A percentile compares a stretch with the other conserved stretches of the same genome.
phyloP scores from a whole-genome alignment of 2,329 filamentous ascomycete species.

The Colletotrichum orchidophilum region DNA sequence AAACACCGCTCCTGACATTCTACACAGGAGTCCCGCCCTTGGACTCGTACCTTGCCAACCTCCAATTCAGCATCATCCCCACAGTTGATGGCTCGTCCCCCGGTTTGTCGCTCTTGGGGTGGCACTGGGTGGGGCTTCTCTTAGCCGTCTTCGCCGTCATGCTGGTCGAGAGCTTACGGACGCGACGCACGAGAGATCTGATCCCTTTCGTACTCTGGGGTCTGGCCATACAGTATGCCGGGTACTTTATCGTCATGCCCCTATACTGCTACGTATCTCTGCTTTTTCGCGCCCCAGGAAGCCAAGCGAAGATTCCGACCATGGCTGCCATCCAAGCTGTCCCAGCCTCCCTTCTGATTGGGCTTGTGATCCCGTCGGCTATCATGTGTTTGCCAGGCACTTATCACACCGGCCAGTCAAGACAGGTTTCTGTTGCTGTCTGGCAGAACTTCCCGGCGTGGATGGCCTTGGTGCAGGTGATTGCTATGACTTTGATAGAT shows the following conservation, averaged over 20 bases:
- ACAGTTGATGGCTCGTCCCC: not conserved
- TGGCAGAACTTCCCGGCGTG: conserved; percentile 2
- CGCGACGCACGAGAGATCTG: not conserved
- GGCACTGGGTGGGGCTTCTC: conserved; percentile 4
- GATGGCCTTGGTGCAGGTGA: not conserved
- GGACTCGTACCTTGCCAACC: conserved; percentile 5
- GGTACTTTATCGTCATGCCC: conserved; percentile 1
- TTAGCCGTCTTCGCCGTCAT: not conserved
- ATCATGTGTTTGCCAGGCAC: not conserved
- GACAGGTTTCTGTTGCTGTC: not conserved
- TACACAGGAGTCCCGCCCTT: not conserved
- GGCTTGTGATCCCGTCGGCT: not conserved
- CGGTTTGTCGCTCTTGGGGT: not conserved
- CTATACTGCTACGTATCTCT: not conserved
- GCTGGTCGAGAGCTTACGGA: not conserved
- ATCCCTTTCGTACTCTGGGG: not conserved
- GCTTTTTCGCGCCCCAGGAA: not conserved
- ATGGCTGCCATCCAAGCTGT: not conserved
- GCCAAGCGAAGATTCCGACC: not conserved
- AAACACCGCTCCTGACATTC: not conserved
- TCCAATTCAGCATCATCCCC: conserved; percentile 1
- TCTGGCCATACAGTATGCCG: conserved; percentile 4
- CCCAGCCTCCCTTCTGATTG: not conserved
- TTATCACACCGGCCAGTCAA: not conserved
- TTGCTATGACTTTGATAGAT: not conserved